Evolutionary conservation across 2,329 filamentous ascomycete species (phyloP).

Genomic region (Claviceps pazoutovae): DNA sequence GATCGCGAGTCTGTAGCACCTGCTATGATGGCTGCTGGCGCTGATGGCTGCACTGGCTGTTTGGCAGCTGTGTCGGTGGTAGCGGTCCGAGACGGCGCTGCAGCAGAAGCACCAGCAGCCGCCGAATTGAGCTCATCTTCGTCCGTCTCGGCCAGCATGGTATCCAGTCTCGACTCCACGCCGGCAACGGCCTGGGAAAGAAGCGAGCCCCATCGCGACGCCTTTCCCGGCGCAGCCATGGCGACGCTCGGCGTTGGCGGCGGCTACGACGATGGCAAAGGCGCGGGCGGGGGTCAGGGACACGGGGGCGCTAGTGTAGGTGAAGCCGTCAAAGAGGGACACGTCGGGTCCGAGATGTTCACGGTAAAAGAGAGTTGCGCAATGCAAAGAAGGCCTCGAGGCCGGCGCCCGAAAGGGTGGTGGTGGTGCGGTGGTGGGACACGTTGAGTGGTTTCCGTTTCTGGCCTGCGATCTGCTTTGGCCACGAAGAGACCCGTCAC

Average conservation of each 20-base stretch:
- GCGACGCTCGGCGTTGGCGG: slow-evolving; percentile 5
- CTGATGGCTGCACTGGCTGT: not conserved
- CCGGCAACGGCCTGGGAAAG: slow-evolving; percentile 84
- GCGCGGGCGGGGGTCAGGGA: slow-evolving; percentile 1
- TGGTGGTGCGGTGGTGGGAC: not conserved
- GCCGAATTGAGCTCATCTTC: slow-evolving; percentile 20
- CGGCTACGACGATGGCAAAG: not conserved
- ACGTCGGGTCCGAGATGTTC: not conserved
- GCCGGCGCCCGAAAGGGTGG: not conserved
- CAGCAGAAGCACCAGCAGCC: not conserved
- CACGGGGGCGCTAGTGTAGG: not conserved
- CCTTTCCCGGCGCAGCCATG: slow-evolving; percentile 37
- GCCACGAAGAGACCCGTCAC: too few relatives aligned
- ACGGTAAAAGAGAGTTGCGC: not conserved
- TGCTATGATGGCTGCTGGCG: slow-evolving; percentile 18
- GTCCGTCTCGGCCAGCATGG: slow-evolving; percentile 71
- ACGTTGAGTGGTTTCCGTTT: too few relatives aligned
- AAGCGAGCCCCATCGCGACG: slow-evolving; percentile 58
- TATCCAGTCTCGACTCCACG: slow-evolving; percentile 85
- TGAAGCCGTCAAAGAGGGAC: not conserved
- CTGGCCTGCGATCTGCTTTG: too few relatives aligned
- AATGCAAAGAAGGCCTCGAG: not conserved
- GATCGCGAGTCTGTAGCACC: slow-evolving; percentile 40
- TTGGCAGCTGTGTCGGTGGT: slow-evolving; percentile 10
- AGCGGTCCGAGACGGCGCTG: not conserved